Conservation (phyloP, 345 rosid species). For the Eucalyptus paniculata region DNA sequence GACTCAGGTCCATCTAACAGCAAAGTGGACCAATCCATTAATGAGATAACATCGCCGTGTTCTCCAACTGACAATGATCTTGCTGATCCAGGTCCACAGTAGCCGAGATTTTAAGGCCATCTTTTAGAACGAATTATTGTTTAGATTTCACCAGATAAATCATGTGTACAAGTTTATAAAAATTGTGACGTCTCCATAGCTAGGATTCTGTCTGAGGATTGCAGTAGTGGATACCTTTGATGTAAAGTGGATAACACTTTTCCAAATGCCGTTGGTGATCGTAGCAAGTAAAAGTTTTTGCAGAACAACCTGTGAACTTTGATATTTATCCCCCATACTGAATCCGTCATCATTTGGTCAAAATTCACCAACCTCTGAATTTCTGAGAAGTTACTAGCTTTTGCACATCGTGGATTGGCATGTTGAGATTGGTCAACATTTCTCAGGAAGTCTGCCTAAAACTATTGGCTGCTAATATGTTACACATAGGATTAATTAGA, state of each 20-base stretch:
- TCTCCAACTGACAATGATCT: neutral
- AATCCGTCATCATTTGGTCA: neutral
- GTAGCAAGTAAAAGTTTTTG: neutral
- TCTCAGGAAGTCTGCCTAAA: too few relatives aligned
- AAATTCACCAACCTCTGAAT: neutral
- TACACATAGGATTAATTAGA: too few relatives aligned
- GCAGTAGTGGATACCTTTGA: conserved; percentile 38
- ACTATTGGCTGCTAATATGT: too few relatives aligned
- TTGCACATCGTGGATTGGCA: too few relatives aligned
- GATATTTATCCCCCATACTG: neutral
- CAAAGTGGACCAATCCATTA: neutral
- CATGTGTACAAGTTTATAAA: neutral
- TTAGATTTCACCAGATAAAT: neutral
- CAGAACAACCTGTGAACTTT: neutral
- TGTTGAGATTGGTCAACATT: too few relatives aligned
- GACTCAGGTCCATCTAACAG: neutral
- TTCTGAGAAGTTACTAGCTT: neutral
- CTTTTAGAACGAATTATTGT: too few relatives aligned
- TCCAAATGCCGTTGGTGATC: conserved; percentile 26
- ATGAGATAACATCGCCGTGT: neutral
- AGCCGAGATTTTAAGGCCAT: neutral
- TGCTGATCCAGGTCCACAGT: neutral
- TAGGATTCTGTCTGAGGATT: neutral
- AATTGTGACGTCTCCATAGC: neutral
- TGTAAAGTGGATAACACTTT: conserved; percentile 39